Evolutionary conservation across 371 early-diverging fungal species (phyloP).

Genomic region (Saksenaea vasiformis): DNA sequence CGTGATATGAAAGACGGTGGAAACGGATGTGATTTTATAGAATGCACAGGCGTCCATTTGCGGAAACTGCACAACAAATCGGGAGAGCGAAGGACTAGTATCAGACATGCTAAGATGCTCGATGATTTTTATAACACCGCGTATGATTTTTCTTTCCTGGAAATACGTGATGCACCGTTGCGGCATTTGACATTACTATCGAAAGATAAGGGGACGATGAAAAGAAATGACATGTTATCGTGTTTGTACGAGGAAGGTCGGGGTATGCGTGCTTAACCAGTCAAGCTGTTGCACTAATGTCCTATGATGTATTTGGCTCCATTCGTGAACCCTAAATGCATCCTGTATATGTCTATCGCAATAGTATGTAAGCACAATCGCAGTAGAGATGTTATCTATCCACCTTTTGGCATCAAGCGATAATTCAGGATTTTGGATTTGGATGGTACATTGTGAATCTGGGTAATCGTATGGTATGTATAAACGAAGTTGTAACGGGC

Average conservation of each 20-base stretch:
- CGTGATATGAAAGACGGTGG: too few species aligned
- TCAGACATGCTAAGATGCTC: too few species aligned
- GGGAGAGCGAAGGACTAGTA: too few species aligned
- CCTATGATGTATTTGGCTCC: conserved; percentile 41
- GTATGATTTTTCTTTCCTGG: too few species aligned
- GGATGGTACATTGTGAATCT: conserved; percentile 38
- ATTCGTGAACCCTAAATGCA: conserved; percentile 38
- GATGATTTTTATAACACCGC: too few species aligned
- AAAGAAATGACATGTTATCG: neutral
- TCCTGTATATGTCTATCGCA: conserved; percentile 28
- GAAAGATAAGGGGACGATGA: too few species aligned
- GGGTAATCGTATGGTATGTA: conserved; percentile 39
- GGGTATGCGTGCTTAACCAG: conserved; percentile 37
- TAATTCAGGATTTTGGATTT: conserved; percentile 30
- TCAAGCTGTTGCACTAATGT: conserved; percentile 48
- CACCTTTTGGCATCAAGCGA: conserved; percentile 28
- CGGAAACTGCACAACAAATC: too few species aligned
- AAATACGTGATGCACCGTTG: too few species aligned
- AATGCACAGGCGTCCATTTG: too few species aligned
- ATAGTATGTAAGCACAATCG: too few species aligned
- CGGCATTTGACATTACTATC: too few species aligned
- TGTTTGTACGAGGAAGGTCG: conserved; percentile 11
- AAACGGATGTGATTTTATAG: too few species aligned
- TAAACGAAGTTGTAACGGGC: conserved; percentile 27
- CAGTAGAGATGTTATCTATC: neutral